phyloP scores from a whole-genome alignment of 352 stramenopile species.

The Globisporangium splendens region DNA sequence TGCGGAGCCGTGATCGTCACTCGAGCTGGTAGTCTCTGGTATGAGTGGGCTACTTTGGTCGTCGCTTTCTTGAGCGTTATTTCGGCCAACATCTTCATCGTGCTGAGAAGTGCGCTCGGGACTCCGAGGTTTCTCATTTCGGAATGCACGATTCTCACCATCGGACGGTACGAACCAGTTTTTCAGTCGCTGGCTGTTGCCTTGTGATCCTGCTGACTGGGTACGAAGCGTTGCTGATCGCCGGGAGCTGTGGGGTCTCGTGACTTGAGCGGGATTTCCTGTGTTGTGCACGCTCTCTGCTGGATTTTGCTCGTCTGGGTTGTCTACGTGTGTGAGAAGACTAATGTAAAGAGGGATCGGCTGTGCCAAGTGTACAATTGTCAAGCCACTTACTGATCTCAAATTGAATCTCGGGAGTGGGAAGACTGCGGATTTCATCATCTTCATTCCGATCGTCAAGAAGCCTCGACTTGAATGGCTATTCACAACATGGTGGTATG shows the following conservation, averaged over 20 bases:
- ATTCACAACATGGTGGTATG: neutral
- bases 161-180: constrained; percentile 15
- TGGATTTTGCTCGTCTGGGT: neutral
- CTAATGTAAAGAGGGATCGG: too few species aligned
- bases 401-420: neutral
- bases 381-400: neutral
- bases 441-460: constrained; percentile 1
- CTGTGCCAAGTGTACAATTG: too few species aligned
- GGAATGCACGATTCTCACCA: neutral
- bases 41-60: neutral
- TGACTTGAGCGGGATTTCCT: neutral
- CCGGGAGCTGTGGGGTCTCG: neutral
- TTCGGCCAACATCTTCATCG: too few species aligned
- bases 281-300: neutral
- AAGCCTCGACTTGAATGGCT: constrained; percentile 7
- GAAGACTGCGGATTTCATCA: neutral
- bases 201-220: constrained; percentile 1
- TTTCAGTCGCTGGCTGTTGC: neutral
- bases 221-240: constrained; percentile 4
- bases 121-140: neutral
- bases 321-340: too few species aligned
- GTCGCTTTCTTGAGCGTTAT: too few species aligned
- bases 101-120: too few species aligned
- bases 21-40: neutral
- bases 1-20: neutral